phyloP scores from a whole-genome alignment of 163 green algal species.

The Chlamydomonas reinhardtii region DNA sequence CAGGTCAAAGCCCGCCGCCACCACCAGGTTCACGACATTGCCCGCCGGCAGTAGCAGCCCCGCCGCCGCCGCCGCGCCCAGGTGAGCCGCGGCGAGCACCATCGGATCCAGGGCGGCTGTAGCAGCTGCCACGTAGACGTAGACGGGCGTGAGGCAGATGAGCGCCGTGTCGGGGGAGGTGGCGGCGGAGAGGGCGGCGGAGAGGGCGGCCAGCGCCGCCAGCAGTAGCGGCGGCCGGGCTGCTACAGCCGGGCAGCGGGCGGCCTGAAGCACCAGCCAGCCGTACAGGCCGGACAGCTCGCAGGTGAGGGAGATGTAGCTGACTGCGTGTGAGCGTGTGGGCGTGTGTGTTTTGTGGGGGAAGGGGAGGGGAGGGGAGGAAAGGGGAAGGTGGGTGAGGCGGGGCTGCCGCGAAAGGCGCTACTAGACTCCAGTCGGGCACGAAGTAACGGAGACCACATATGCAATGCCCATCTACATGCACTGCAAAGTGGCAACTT shows the following conservation, averaged over 20 bases:
- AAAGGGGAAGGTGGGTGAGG: not conserved
- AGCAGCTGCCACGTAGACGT: conserved; percentile 17
- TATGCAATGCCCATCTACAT: no score
- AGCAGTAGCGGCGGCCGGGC: conserved; percentile 4
- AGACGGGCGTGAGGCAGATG: not conserved
- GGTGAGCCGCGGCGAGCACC: conserved; percentile 3
- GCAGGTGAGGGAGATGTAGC: conserved; percentile 6
- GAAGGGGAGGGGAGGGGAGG: not conserved
- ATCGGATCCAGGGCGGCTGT: conserved; percentile 16
- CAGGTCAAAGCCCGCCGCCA: not conserved
- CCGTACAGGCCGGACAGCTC: conserved; percentile 14
- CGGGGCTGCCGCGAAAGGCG: not conserved
- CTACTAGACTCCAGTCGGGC: no score
- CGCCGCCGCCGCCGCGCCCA: not conserved
- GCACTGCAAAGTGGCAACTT: no score
- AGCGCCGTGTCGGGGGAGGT: conserved; percentile 18
- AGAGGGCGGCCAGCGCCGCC: not conserved
- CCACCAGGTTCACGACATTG: conserved; percentile 8
- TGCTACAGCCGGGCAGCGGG: not conserved
- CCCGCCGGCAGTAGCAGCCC: conserved; percentile 19
- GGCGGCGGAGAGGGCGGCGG: not conserved
- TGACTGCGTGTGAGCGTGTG: not conserved
- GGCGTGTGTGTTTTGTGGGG: not conserved
- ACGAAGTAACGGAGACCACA: no score
- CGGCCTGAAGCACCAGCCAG: conserved; percentile 26